These are phyloP conservation scores for Phyllosticta citribraziliensis DNA, from an alignment of 2,329 filamentous ascomycete species.

Conservation along the genomic window DNA sequence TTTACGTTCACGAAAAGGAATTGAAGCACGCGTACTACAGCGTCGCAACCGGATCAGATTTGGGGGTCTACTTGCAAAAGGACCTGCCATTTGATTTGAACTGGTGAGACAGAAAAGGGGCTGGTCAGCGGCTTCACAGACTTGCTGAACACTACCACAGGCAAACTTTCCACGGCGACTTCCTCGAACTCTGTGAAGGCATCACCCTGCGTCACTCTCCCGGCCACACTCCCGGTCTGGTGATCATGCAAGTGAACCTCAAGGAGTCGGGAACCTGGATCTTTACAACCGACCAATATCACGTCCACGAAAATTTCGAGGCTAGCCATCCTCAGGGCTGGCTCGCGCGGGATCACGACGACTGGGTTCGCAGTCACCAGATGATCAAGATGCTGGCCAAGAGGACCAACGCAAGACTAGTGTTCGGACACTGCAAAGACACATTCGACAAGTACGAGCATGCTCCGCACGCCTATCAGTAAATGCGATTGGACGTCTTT, in stretches of 20 bases:
- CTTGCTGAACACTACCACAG: too few relatives aligned
- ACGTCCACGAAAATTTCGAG: conserved; percentile 27
- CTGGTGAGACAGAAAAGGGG: conserved; percentile 13
- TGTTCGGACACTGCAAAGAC: conserved; percentile 23
- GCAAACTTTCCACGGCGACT: conserved; percentile 23
- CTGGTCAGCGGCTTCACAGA: too few relatives aligned
- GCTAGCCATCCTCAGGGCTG: conserved; percentile 27
- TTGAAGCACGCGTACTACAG: conserved; percentile 29
- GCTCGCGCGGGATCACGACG: conserved; percentile 28
- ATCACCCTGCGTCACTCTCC: conserved; percentile 26
- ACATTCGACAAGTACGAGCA: conserved; percentile 19
- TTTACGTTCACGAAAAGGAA: conserved; percentile 29
- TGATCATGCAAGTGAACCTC: conserved; percentile 29
- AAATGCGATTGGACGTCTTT: neutral
- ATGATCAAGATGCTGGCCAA: conserved; percentile 21
- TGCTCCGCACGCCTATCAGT: conserved; percentile 17
- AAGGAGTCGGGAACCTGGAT: conserved; percentile 26
- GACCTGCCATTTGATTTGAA: conserved; percentile 28
- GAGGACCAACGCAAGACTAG: conserved; percentile 19
- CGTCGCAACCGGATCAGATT: conserved; percentile 26
- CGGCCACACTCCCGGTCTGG: conserved; percentile 28
- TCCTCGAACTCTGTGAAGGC: conserved; percentile 24
- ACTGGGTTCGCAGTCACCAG: conserved; percentile 24
- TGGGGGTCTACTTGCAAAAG: conserved; percentile 24
- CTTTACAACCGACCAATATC: conserved; percentile 30